Evolutionary conservation across 2,329 filamentous ascomycete genomes (phyloP), one percentile per base, ranked within the genome.

Genomic region (Macrophomina tecta): DNA sequence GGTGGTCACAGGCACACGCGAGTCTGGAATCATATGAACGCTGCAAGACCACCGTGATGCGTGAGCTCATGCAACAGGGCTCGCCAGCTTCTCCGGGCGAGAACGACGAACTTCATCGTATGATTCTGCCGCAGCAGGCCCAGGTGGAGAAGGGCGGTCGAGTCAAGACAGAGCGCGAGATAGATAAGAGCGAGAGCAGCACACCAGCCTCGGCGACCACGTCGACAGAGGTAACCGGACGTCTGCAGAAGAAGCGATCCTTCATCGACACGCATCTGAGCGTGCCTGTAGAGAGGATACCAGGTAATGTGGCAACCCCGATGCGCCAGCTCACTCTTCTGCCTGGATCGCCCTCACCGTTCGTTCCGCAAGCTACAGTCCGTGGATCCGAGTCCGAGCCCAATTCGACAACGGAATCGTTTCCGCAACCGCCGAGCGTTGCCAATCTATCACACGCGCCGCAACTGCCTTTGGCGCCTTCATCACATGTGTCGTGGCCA

Each of bases 41-140:
- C 7, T 67, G 65, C 49, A 67, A 67, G 48, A 38, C 32, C 4
- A 30, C 56, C 1, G 65, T 67, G 12, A 55, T 67, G 48, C 56
- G 48, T 2, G 65, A 67, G 48, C 30, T 67, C n/a, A 67, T 56
- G 58, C 49, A 40, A 36, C 40, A 51, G 6, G 28, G 52, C 16
- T 28, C 16, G 9, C 46, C 56, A 9, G 51, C 49, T 8, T 28
- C 56, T n/a, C 56, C 58, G 4, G n/a, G 42, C 3, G 58, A 62
- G 46, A 67, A 63, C 18, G 65, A 67, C 48, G 65, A 67, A 36
- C 58, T 67, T 5, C 56, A 67, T 18, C 56, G 65, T 9, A 51
- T 67, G 49, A 62, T 67, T 40, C 42, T 67, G n/a, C 65, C 65
- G 4, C 56, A 62, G n/a, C 65, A 67, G 30, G 65, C 65, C 5